Base-by-base conservation (phyloP, 169 alveolate species). In the Perkinsus olseni region DNA sequence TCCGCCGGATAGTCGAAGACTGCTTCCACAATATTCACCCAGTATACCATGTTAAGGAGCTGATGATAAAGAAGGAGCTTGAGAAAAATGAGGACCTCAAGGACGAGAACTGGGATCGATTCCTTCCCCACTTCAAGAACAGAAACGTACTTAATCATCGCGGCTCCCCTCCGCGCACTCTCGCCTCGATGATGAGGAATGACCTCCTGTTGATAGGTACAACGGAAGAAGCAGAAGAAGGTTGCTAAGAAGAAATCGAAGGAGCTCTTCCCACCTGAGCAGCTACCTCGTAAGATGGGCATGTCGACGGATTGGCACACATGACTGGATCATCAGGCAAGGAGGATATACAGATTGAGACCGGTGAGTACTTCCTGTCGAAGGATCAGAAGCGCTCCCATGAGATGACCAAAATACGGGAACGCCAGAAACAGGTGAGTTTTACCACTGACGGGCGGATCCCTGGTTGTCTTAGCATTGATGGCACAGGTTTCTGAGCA, bases 11-110 rank as follows among this genome's bases (percentile, higher is more conserved):
- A 74, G 99, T 99, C 34, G 98, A 98, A 91, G 99, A 99, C 94
- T 98, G 99, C 92, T 98, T 99, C 99, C 95, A 97, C 92, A 99
- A 99, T 95, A 96, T 99, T 45, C 99, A 99, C 96, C 99, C 99
- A 11, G 99, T 98, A 38, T 99, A 99, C 95, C 99, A 98, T 96
- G 98, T 99, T 39, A 99, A 99, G 96, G 99, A 99, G 96, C 95
- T 99, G 92, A 99, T 99, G 99, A 99, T 99, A 62, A 99, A 99
- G 95, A 95, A 99, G 93, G 99, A 99, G 96, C 97, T 99, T 50
- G 98, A 97, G 94, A 99, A 99, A 95, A 99, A 99, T 94, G 99
- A 98, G 39, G 97, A 96, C 39, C 96, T 99, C 94, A 97, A 95
- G 50, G 96, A 95, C 51, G 98, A 98, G 95, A 98, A 97, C 95